phyloP scores from a whole-genome alignment of 2,329 filamentous ascomycete genomes.

The Camptophora hylomeconis region DNA sequence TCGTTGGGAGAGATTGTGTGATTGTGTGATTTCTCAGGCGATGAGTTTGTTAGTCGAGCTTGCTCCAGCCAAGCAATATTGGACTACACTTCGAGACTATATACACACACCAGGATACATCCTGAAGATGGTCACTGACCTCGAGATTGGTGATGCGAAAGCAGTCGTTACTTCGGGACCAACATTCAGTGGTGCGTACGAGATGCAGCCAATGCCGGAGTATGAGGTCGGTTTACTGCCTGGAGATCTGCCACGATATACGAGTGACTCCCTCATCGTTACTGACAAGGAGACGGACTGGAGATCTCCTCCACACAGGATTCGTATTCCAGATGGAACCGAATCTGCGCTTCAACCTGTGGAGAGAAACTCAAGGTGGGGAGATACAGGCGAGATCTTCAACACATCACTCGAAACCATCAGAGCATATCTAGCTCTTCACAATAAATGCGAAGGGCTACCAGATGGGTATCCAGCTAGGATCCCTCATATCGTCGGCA shows the following conservation, averaged over 20 bases:
- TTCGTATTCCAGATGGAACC: conserved; percentile 1
- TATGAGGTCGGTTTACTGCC: conserved; percentile 2
- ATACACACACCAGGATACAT: conserved; percentile 5
- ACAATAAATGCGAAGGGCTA: background rate
- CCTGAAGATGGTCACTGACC: conserved; percentile 4
- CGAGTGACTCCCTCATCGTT: conserved; percentile 1
- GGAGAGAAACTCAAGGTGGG: conserved; percentile 1
- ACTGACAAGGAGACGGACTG: conserved; percentile 5
- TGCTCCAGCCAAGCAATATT: conserved; percentile 4
- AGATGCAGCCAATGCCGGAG: conserved; percentile 3
- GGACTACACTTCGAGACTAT: conserved; percentile 5
- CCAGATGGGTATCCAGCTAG: conserved; percentile 3
- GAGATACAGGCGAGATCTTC: conserved; percentile 2
- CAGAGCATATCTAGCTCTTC: conserved; percentile 4
- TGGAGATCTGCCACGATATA: background rate
- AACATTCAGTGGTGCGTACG: conserved; percentile 3
- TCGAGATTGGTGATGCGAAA: conserved; percentile 1
- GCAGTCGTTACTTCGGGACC: conserved; percentile 4
- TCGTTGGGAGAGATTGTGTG: conserved; percentile 6
- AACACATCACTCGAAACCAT: conserved; percentile 4
- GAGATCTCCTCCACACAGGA: conserved; percentile 4
- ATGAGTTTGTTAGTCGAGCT: conserved; percentile 4
- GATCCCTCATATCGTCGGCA: conserved; percentile 5
- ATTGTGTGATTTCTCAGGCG: conserved; percentile 5
- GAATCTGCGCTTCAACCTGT: conserved; percentile 2